Base-by-base conservation (phyloP, 2,329 filamentous ascomycete genomes). In the Sarocladium oryzae region DNA sequence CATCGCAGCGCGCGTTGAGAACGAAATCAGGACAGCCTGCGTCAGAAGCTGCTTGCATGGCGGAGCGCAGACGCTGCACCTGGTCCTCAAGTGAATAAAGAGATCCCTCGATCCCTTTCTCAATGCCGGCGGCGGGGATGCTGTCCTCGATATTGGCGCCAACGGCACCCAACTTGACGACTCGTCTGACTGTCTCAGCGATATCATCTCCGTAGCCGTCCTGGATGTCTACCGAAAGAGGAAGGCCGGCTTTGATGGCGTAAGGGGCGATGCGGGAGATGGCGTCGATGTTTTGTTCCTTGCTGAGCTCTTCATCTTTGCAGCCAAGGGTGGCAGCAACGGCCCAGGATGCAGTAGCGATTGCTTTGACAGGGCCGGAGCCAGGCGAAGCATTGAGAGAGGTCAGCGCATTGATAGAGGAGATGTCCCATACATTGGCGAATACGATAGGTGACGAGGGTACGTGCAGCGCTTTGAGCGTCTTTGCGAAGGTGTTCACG, bases 141-240 rank as follows among this genome's bases (percentile, higher is more conserved):
- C 63, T 69, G 52, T 85, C 81, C 54, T 84, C 81, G 2, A 85
- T 69, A 57, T 85, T 85, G 45, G 73, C 75, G 0, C 81, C 80
- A 1, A 77, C 75, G 0, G 70, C 79, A 0, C 80, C 81, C 0
- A 74, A 53, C 2, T 67, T 60, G n/a, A 84, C 71, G 1, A 75
- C 66, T 2, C 59, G 59, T 5, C 62, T 60, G 2, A 82, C 66
- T 0, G 69, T 74, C 4, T 73, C 68, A 4, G 66, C 70, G 2
- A 80, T 68, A 18, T 60, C 58, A 2, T 70, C 63, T 2, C 73
- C 75, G 55, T 82, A 85, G 0, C 80, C 81, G 57, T 85, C 81
- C 61, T 84, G 79, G 2, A 84, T 60, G 57, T 85, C 81, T 4
- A 75, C 77, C 0, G 75, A 78, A 1, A 85, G 61, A 0, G 79